A percentile compares a stretch with the other conserved stretches of the same genome.
These are phyloP conservation scores for Lotus japonicus DNA, from an alignment of 306 rosid species.

Conservation along the genomic window DNA sequence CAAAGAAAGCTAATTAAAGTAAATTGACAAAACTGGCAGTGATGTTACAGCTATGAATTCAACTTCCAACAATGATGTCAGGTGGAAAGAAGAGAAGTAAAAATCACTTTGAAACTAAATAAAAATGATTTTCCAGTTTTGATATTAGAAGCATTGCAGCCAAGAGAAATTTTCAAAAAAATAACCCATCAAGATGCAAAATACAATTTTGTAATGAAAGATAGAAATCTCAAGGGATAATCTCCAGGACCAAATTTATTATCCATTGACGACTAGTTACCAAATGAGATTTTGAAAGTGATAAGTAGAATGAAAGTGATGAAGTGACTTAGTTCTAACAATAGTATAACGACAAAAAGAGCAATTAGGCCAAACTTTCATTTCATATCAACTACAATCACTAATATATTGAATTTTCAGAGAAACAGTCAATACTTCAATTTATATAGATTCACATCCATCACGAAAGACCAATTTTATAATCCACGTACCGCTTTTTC, in stretches of 20 bases:
- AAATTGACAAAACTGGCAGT: not conserved
- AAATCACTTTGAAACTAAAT: not conserved
- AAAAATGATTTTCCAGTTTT: not conserved
- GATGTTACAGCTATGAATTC: not conserved
- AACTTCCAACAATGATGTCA: not conserved
- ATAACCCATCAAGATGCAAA: not conserved
- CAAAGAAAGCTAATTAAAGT: not conserved
- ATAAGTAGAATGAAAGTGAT: no score
- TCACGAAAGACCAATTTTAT: not conserved
- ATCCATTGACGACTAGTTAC: not conserved
- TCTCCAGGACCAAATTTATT: not conserved
- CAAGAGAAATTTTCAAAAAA: no score
- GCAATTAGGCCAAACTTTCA: not conserved
- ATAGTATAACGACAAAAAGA: no score
- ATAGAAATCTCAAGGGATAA: not conserved
- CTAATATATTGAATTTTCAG: not conserved
- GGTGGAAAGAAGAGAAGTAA: not conserved
- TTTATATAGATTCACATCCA: not conserved
- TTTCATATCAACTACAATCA: not conserved
- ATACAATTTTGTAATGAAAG: not conserved
- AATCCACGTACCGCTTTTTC: constrained; percentile 54
- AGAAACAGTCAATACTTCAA: not conserved
- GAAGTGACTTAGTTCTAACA: no score
- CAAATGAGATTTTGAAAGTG: no score
- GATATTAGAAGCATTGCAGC: not conserved